These are phyloP conservation scores for Begonia peltatifolia DNA, from an alignment of 306 rosid genomes.

Conservation along the genomic window DNA sequence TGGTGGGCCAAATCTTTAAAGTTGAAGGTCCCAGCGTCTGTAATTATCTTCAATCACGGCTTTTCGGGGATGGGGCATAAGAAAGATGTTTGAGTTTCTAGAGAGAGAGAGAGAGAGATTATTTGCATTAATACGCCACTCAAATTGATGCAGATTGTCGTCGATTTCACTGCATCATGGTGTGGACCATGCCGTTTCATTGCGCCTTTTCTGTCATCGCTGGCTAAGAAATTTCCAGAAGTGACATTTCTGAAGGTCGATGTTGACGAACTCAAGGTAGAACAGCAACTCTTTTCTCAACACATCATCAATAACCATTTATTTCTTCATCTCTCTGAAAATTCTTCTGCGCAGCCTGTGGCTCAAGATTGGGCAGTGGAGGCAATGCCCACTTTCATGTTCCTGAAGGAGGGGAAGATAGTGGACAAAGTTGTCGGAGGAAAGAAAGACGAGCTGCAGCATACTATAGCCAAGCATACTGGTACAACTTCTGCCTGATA, in stretches of 20 bases:
- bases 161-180: slow-evolving; percentile 95
- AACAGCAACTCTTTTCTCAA: not conserved
- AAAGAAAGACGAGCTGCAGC: slow-evolving; percentile 68
- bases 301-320: no score
- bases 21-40: no score
- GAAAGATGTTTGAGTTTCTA: no score
- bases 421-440: slow-evolving; percentile 81
- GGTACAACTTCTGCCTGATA: slow-evolving; percentile 31
- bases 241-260: slow-evolving; percentile 72
- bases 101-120: no score
- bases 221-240: slow-evolving; percentile 47
- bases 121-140: no score
- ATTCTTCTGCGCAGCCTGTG: slow-evolving; percentile 41
- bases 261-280: slow-evolving; percentile 83
- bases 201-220: slow-evolving; percentile 56
- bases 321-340: not conserved
- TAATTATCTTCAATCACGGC: no score
- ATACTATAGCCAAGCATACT: slow-evolving; percentile 38
- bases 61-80: no score
- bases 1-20: no score
- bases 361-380: slow-evolving; percentile 93
- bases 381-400: slow-evolving; percentile 92
- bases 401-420: slow-evolving; percentile 69
- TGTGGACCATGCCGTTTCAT: slow-evolving; percentile 94
- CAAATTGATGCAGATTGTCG: slow-evolving; percentile 35